Evolutionary conservation across 1,284 basidiomycete species (phyloP).

Genomic region (Ganoderma lucidum): DNA sequence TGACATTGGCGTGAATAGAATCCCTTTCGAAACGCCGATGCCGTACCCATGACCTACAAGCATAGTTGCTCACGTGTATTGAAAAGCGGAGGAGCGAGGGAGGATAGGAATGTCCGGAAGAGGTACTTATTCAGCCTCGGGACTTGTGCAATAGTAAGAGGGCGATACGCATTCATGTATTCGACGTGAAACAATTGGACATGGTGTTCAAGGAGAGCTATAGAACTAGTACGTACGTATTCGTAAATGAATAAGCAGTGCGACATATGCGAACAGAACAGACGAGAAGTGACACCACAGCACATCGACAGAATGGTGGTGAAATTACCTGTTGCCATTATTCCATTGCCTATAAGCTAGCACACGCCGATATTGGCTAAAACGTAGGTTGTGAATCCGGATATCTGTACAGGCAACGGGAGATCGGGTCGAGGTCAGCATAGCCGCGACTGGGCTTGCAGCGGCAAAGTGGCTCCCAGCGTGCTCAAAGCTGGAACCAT

Average conservation of each 20-base stretch:
- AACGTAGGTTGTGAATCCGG: conserved; percentile 2
- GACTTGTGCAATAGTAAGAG: not conserved
- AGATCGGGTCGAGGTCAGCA: conserved; percentile 9
- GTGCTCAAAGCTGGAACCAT: not conserved
- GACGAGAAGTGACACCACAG: not conserved
- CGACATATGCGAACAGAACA: not conserved
- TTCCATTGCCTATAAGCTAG: conserved; percentile 19
- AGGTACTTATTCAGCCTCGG: not conserved
- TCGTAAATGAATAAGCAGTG: not conserved
- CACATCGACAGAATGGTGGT: not conserved
- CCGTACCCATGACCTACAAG: not conserved
- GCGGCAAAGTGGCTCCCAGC: not conserved
- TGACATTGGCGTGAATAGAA: not conserved
- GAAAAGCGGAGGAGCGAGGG: not conserved
- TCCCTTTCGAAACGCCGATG: not conserved
- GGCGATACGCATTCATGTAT: not conserved
- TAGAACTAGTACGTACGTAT: not conserved
- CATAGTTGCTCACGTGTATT: not conserved
- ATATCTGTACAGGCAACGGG: not conserved
- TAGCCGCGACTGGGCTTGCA: conserved; percentile 2
- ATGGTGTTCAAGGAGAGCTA: not conserved
- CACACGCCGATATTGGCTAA: conserved; percentile 1
- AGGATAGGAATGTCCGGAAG: not conserved
- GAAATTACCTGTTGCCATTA: conserved; percentile 23
- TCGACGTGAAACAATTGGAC: not conserved